Base-by-base conservation (phyloP, 1,284 basidiomycete species). In the Meripilus lineatus region DNA sequence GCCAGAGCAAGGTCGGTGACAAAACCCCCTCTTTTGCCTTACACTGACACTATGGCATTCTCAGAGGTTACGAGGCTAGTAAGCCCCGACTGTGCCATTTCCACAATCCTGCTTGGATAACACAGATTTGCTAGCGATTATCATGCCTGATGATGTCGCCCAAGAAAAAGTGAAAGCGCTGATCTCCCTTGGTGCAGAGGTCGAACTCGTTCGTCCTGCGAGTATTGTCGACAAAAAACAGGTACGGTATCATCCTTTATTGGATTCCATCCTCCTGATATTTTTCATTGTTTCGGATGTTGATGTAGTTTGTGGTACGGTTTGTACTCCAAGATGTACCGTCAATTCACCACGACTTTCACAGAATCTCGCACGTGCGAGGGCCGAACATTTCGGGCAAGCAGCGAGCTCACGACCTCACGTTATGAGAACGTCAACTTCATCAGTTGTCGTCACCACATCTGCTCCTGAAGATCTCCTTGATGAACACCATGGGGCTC, bases 191-290 rank as follows among this genome's bases (percentile, higher is more conserved):
- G 95, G 94, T 3, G 94, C 95, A 0, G 72, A 81, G 20, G 88
- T 99, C 2, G 86, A 92, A 58, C 78, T 85, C 39, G 89, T 93
- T 20, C 70, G 88, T 30, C 90, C 90, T 3, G 87, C 89, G 1
- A 93, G 91, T 53, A 94, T 95, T 45, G 84, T 96, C 4, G 92
- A 96, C 67, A 89, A 92, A 64, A 93, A 92, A 59, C 93, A 96
- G 75, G 92, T 89, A 50, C 43, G 78, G 69, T 37, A 26, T 51
- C 42, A 38, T 28, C 26, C 38, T 36, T 14, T 28, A 14, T 36
- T n/a, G n/a, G n/a, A n/a, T n/a, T n/a, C n/a, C 11, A 11, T 11
- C n/a, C 30, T 32, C n/a, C n/a, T 11, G 11, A 32, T 11, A n/a
- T 11, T 32, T n/a, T 11, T n/a, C 30, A n/a, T n/a, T 32, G 30